Evolutionary conservation across 345 rosid species (phyloP), one percentile per base, ranked within the genome.

Genomic region (Psidium guajava): DNA sequence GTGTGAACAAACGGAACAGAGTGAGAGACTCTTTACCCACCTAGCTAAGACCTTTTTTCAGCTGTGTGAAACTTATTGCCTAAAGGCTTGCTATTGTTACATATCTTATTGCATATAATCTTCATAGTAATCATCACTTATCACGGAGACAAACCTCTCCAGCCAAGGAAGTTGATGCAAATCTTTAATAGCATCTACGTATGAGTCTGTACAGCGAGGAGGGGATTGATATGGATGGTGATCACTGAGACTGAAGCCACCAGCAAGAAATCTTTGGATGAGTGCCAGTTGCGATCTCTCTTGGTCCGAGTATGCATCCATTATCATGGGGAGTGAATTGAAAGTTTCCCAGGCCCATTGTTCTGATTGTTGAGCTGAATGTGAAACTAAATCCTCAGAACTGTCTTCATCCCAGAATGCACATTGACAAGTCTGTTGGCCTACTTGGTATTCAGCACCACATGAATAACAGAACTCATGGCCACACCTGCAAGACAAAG

Each of bases 91-190:
- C 74, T 21, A 82, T 11, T 27, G 64, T 74, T 10, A 69, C 80
- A 69, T 12, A 69, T 36, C 86, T 96, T 93, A 97, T 82, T 93
- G 95, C 88, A 90, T 86, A 83, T 89, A 94, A 83, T 96, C 98
- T 85, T 97, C 98, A 22, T 97, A 93, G 87, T 93, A 97, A 90
- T 91, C 93, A 89, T 97, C 99, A 77, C 98, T 97, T 84, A 97
- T 97, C 85, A 96, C 98, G 20, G 99, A 95, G 87, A 95, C 98
- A 81, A 97, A 97, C 86, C 98, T 95, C 92, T 96, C 98, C 11
- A 97, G 99, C 99, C 99, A 97, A 64, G 99, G 99, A 82, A 97
- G 96, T 87, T 95, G 98, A 87, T 91, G 98, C 85, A 97, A 94
- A 92, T 97, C 99, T 89, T 97, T 96, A 91, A 96, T 95, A 25